Percentiles rank a stretch among this genome's conserved stretches.
These are phyloP conservation scores for Rutstroemia sp. DNA, from an alignment of 2,329 filamentous ascomycete genomes.

Conservation along the genomic window DNA sequence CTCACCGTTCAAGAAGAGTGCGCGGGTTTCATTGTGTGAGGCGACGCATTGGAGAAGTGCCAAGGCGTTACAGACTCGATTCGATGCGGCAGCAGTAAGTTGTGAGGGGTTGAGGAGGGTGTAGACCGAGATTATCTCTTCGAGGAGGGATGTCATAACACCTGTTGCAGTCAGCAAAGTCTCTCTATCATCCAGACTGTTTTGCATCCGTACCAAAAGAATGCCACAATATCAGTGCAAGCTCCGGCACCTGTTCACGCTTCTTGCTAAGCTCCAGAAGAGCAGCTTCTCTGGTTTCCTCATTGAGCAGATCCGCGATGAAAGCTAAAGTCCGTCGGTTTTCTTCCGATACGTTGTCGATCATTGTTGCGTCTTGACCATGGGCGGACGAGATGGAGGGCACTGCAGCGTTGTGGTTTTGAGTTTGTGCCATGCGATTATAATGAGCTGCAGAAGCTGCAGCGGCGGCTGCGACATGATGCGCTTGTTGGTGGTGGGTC, in stretches of 20 bases:
- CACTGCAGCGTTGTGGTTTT: slow-evolving; percentile 42
- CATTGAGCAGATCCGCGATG: slow-evolving; percentile 86
- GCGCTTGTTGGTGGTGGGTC: slow-evolving; percentile 33
- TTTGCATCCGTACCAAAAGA: slow-evolving; percentile 69
- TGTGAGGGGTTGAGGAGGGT: slow-evolving; percentile 94
- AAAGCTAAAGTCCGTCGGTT: slow-evolving; percentile 88
- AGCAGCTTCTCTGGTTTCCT: slow-evolving; percentile 79
- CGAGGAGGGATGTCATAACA: slow-evolving; percentile 94
- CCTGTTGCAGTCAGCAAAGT: slow-evolving; percentile 43
- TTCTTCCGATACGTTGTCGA: slow-evolving; percentile 71
- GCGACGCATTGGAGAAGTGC: slow-evolving; percentile 95
- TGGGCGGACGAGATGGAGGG: slow-evolving; percentile 37
- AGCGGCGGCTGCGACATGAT: slow-evolving; percentile 31
- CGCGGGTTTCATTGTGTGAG: slow-evolving; percentile 92
- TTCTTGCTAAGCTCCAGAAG: slow-evolving; percentile 97
- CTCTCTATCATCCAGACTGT: not conserved
- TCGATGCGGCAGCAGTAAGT: slow-evolving; percentile 93
- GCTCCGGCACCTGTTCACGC: slow-evolving; percentile 92
- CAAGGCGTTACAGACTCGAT: slow-evolving; percentile 94
- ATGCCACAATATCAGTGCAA: slow-evolving; percentile 95
- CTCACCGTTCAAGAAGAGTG: slow-evolving; percentile 85
- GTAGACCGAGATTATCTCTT: slow-evolving; percentile 99
- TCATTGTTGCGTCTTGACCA: slow-evolving; percentile 49
- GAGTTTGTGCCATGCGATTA: slow-evolving; percentile 57
- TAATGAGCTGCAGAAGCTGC: slow-evolving; percentile 47